These are phyloP conservation scores for Colletotrichum chlorophyti DNA, from an alignment of 2,329 filamentous ascomycete genomes.

Conservation along the genomic window DNA sequence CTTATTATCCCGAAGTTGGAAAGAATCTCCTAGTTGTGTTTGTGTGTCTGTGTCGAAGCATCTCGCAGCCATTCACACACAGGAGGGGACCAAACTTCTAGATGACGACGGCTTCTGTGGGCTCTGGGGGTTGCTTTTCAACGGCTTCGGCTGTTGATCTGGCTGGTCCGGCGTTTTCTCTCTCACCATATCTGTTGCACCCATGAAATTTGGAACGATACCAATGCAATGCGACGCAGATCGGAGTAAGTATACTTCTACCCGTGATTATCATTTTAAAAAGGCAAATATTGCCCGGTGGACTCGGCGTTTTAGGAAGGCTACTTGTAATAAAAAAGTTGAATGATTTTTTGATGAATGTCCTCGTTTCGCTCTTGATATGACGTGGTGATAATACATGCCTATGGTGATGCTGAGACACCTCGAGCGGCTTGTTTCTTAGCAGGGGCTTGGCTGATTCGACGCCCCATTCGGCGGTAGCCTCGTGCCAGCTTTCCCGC, in stretches of 20 bases:
- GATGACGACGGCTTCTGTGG: slow-evolving; percentile 40
- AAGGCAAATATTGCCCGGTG: slow-evolving; percentile 10
- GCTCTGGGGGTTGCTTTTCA: slow-evolving; percentile 31
- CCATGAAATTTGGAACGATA: slow-evolving; percentile 25
- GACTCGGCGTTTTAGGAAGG: slow-evolving; percentile 22
- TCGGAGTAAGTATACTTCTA: slow-evolving; percentile 31
- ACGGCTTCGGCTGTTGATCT: slow-evolving; percentile 11
- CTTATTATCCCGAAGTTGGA: slow-evolving; percentile 35
- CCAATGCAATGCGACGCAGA: slow-evolving; percentile 24
- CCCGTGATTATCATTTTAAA: slow-evolving; percentile 23
- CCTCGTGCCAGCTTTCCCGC: slow-evolving; percentile 41
- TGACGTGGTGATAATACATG: slow-evolving; percentile 9
- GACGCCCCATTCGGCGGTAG: slow-evolving; percentile 39
- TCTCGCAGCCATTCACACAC: slow-evolving; percentile 27
- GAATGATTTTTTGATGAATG: slow-evolving; percentile 19
- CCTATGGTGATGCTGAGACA: background rate
- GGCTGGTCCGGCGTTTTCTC: slow-evolving; percentile 28
- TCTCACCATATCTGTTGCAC: slow-evolving; percentile 23
- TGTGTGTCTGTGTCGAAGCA: too few relatives aligned
- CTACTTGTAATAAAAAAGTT: slow-evolving; percentile 27
- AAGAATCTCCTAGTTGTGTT: slow-evolving; percentile 41
- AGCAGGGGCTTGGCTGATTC: background rate
- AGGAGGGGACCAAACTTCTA: slow-evolving; percentile 40
- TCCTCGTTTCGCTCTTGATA: background rate
- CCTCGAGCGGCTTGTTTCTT: background rate